Evolutionary conservation across 2,329 filamentous ascomycete species (phyloP).

Genomic region (Cytospora piceae): DNA sequence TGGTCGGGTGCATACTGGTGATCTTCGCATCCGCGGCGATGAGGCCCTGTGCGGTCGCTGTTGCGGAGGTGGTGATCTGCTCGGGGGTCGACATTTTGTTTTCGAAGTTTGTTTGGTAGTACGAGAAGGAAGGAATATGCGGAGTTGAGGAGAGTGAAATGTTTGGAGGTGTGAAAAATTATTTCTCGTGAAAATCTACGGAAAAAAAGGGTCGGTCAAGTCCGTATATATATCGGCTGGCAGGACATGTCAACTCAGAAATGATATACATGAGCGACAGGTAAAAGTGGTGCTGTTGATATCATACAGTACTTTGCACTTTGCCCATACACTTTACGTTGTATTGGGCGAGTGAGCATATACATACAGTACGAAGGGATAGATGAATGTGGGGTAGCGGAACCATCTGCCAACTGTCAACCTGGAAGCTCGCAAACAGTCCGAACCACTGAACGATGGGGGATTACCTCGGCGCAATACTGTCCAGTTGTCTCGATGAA

Average conservation of each 20-base stretch:
- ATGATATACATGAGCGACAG: not conserved
- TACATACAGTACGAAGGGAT: slow-evolving; percentile 11
- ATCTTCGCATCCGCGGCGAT: slow-evolving; percentile 20
- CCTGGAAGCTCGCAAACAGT: not conserved
- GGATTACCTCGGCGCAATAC: not conserved
- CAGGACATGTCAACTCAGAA: not conserved
- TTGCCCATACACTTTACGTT: not conserved
- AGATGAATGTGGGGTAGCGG: slow-evolving; percentile 5
- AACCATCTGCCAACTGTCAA: slow-evolving; percentile 16
- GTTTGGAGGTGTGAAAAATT: not conserved
- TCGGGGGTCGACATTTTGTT: slow-evolving; percentile 13
- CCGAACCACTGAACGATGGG: not conserved
- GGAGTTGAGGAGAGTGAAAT: not conserved
- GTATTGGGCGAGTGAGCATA: not conserved
- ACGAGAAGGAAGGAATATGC: not conserved
- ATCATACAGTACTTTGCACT: slow-evolving; percentile 22
- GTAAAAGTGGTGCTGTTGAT: slow-evolving; percentile 23
- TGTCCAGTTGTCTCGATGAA: not conserved
- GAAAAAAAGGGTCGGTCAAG: not conserved
- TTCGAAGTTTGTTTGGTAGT: not conserved
- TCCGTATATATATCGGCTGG: not conserved
- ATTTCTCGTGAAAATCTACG: not conserved
- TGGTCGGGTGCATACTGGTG: slow-evolving; percentile 3
- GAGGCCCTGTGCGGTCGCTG: slow-evolving; percentile 10
- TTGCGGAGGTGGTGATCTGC: slow-evolving; percentile 10